Evolutionary conservation across 31 red algal genomes (phyloP).

Genomic region (Endocladia muricata): DNA sequence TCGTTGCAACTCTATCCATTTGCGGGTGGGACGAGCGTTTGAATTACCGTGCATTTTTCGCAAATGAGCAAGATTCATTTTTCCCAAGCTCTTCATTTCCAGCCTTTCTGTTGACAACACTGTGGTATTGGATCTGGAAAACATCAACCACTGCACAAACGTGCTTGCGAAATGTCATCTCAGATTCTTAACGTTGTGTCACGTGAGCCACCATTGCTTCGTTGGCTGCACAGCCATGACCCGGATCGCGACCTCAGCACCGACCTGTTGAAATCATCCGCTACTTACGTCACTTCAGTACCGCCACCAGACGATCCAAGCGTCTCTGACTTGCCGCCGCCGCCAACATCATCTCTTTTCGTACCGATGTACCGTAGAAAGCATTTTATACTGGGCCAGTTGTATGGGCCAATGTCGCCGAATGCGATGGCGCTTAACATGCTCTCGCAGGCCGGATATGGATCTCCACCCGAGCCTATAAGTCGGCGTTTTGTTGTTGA

Average conservation of each 20-base stretch:
- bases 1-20: too few relatives aligned
- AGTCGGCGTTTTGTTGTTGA: constrained; percentile 48
- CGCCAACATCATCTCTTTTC: constrained; percentile 5
- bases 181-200: constrained; percentile 12
- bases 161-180: too few relatives aligned
- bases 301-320: not conserved
- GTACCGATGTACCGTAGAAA: constrained; percentile 26
- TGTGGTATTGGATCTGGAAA: too few relatives aligned
- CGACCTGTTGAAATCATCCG: constrained; percentile 20
- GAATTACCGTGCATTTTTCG: too few relatives aligned
- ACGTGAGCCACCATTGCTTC: constrained; percentile 8
- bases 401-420: constrained; percentile 21
- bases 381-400: constrained; percentile 31
- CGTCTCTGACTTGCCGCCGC: not conserved
- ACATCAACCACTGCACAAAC: too few relatives aligned
- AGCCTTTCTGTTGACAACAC: too few relatives aligned
- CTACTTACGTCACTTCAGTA: not conserved
- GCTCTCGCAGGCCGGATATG: constrained; percentile 9
- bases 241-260: constrained; percentile 14
- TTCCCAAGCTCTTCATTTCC: too few relatives aligned
- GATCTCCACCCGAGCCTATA: not conserved
- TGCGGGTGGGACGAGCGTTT: too few relatives aligned
- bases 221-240: constrained; percentile 31
- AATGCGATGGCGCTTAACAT: constrained; percentile 10
- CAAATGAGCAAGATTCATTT: too few relatives aligned